Evolutionary conservation across 1,139 yeast genomes (phyloP).

Genomic region (Nakaseomyces delphensis): DNA sequence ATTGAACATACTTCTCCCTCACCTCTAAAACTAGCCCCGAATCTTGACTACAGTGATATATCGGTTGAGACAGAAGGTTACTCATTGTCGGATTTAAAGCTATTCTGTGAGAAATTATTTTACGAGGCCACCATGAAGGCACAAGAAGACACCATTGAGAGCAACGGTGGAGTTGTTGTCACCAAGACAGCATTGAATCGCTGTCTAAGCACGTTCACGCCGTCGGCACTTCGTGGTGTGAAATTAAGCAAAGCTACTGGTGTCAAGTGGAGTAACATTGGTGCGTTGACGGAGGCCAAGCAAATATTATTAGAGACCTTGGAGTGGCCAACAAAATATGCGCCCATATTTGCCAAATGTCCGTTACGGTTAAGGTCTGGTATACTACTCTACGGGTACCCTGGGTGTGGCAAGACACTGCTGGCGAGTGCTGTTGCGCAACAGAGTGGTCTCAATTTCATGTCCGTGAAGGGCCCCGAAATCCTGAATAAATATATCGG

Average conservation of each 20-base stretch:
- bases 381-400: slow-evolving; percentile 82
- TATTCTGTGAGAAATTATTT: slow-evolving; percentile 63
- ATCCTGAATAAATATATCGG: slow-evolving; percentile 93
- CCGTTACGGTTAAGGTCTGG: slow-evolving; percentile 87
- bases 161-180: slow-evolving; percentile 8
- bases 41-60: slow-evolving; percentile 29
- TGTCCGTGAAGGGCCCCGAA: slow-evolving; percentile 93
- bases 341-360: slow-evolving; percentile 83
- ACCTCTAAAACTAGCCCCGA: slow-evolving; percentile 27
- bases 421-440: slow-evolving; percentile 91
- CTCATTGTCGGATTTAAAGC: slow-evolving; percentile 71
- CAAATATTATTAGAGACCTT: slow-evolving; percentile 70
- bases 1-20: slow-evolving; percentile 33
- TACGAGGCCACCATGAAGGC: slow-evolving; percentile 39
- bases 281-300: slow-evolving; percentile 77
- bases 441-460: slow-evolving; percentile 89
- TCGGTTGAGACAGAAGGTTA: slow-evolving; percentile 83
- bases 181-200: slow-evolving; percentile 38
- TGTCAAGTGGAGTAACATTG: slow-evolving; percentile 79
- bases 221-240: slow-evolving; percentile 79
- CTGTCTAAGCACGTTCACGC: slow-evolving; percentile 62
- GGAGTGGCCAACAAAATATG: slow-evolving; percentile 96
- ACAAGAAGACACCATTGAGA: slow-evolving; percentile 10
- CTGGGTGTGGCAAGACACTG: slow-evolving; percentile 95
- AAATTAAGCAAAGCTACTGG: slow-evolving; percentile 65